These are phyloP conservation scores for Globisporangium radiosum DNA, from an alignment of 352 stramenopile genomes.

Conservation along the genomic window DNA sequence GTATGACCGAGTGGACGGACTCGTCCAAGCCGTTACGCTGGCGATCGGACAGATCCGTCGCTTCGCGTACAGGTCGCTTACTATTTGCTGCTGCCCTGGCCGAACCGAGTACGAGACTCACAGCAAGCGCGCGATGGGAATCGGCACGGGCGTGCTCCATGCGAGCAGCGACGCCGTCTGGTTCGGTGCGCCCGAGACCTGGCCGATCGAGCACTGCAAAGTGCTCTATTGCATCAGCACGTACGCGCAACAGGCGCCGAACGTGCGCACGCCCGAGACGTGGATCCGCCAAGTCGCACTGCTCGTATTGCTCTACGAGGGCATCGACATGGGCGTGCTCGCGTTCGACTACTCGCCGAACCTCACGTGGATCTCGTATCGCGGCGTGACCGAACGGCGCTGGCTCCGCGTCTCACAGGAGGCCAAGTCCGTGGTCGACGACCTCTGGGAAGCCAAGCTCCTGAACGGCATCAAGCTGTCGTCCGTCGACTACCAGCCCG, in stretches of 20 bases:
- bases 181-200: slow-evolving; percentile 46
- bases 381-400: slow-evolving; percentile 58
- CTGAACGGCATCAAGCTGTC: slow-evolving; percentile 93
- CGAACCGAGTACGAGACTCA: not conserved
- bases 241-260: slow-evolving; percentile 88
- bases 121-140: not conserved
- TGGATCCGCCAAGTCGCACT: slow-evolving; percentile 95
- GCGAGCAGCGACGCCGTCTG: slow-evolving; percentile 33
- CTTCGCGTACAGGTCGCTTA: too few relatives aligned
- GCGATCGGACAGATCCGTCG: too few relatives aligned
- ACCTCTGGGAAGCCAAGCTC: slow-evolving; percentile 93
- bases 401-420: slow-evolving; percentile 94
- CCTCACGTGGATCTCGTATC: slow-evolving; percentile 88
- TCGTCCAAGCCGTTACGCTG: too few relatives aligned
- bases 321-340: slow-evolving; percentile 90
- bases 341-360: slow-evolving; percentile 95
- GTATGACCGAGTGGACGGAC: too few relatives aligned
- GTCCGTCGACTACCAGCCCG: slow-evolving; percentile 89
- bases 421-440: slow-evolving; percentile 94
- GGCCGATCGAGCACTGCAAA: slow-evolving; percentile 91
- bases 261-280: slow-evolving; percentile 79
- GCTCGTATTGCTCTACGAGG: slow-evolving; percentile 95
- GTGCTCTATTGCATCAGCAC: slow-evolving; percentile 93
- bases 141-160: slow-evolving; percentile 6
- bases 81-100: too few relatives aligned